Base-by-base conservation (phyloP, 106 monocot species). In the Dendrobium chrysotoxum region DNA sequence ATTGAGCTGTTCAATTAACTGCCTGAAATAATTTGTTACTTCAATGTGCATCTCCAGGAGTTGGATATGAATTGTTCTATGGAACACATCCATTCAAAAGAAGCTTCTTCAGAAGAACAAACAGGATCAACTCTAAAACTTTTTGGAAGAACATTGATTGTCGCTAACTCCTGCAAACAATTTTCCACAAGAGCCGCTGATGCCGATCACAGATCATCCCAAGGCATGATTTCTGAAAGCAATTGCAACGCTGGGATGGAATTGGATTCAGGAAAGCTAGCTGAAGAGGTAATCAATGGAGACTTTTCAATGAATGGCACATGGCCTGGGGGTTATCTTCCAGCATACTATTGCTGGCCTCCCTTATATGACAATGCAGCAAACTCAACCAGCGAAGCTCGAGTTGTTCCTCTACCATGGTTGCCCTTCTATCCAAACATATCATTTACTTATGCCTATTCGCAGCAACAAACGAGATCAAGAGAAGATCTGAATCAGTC, bases 61-160 rank as follows among this genome's bases (percentile, higher is more conserved):
- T 18, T 82, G 31, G 40, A 84, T 80, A 21, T 79, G 53, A 55
- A 21, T 18, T 26, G 76, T 7, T 65, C 64, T 0, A 41, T 70
- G 12, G 82, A 83, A 23, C 30, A 42, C 9, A 21, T 65, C 57
- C 39, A 13, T 28, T 82, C 55, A 4, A 77, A 80, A 75, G 81
- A 84, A 75, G 80, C n/a, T 79, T 76, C 81, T 21, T 67, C 35
- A 10, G 47, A 28, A 65, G 88, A 86, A 71, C 50, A 75, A 7
- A 80, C 77, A 76, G 80, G 65, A 40, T 82, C 85, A 25, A 84
- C 79, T 41, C 87, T 95, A 46, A 95, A 92, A 79, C 88, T 95
- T 0, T 95, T 95, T 55, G 95, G 95, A 2, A 90, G 30, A 66
- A 92, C 85, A 9, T 84, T 95, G 16, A 7, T 84, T 42, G 78